phyloP scores from a whole-genome alignment of 2,329 filamentous ascomycete genomes.

The Dactylellina cionopaga region DNA sequence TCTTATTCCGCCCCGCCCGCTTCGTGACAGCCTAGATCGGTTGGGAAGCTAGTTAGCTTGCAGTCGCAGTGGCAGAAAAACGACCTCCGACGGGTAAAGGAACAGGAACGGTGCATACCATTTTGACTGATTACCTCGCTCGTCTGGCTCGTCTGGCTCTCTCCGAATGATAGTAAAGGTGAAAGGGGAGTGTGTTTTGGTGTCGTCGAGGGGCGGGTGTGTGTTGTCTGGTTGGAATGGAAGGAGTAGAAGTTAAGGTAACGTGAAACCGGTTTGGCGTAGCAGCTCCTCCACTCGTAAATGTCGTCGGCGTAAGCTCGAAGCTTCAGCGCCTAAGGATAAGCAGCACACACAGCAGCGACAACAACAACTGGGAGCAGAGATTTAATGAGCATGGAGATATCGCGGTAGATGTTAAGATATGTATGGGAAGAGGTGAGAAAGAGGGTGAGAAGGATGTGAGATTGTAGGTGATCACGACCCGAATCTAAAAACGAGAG shows the following conservation, averaged over 20 bases:
- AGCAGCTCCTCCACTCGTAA: not conserved
- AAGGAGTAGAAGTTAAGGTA: constrained; percentile 17
- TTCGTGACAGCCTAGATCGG: constrained; percentile 66
- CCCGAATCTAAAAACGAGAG: constrained; percentile 20
- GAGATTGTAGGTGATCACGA: constrained; percentile 16
- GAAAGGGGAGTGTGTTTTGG: constrained; percentile 77
- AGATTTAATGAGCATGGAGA: not conserved
- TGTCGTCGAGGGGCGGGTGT: constrained; percentile 98
- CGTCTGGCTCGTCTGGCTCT: constrained; percentile 26
- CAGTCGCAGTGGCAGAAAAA: not conserved
- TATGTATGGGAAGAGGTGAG: not conserved
- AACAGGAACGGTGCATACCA: constrained; percentile 20
- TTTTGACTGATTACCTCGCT: constrained; percentile 32
- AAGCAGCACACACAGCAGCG: not conserved
- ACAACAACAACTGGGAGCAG: constrained; percentile 1
- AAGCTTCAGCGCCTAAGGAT: constrained; percentile 26
- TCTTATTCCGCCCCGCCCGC: constrained; percentile 67
- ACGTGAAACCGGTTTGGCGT: constrained; percentile 39
- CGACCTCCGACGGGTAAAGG: constrained; percentile 18
- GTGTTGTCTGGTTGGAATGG: constrained; percentile 73
- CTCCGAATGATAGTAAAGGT: constrained; percentile 16
- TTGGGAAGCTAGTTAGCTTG: constrained; percentile 30
- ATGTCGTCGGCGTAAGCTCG: constrained; percentile 32
- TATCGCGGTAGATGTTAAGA: not conserved
- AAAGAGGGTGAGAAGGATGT: not conserved